Evolutionary conservation across 2,329 filamentous ascomycete genomes (phyloP), one percentile per base, ranked within the genome.

Genomic region (Balansia obtecta): DNA sequence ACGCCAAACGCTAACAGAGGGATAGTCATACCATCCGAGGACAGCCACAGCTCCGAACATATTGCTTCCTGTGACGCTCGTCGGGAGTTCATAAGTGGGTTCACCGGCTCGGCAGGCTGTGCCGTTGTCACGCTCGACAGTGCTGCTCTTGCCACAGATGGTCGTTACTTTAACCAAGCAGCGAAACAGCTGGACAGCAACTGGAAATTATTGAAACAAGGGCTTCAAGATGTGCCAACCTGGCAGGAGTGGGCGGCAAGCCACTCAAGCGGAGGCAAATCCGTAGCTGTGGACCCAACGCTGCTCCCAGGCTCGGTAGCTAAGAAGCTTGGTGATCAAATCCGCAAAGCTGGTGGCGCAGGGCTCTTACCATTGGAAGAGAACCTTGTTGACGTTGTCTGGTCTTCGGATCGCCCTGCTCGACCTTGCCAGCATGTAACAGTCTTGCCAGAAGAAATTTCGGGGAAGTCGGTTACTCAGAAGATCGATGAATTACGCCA

Each of bases 121-220:
- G 93, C 90, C 39, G 84, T 98, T 47, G 77, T 98, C 51, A 93
- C 90, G 2, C 77, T 80, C 46, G 83, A 88, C 48, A 90, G 90
- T 67, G 93, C 93, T 15, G 88, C 88, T 13, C 72, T 98, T 51
- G 88, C 93, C 12, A 98, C 93, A 32, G 93, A 98, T 65, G 93
- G 93, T 32, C 84, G 93, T 57, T 98, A 98, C 69, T 98, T 97
- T 76, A 97, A 95, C 70, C 93, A 98, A 68, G 93, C 93, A 27
- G 74, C 82, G 54, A 87, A 90, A 61, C 88, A 98, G 67, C 79
- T 98, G 32, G 93, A 97, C 65, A 71, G 69, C 60, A 97, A 97
- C 67, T 98, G 93, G 93, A 73, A 79, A 46, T 74, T 98, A 40
- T 73, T 98, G 54, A 98, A 96, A 72, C 88, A 95, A 61, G 93